These are phyloP conservation scores for Sporothrix globosa DNA, from an alignment of 2,329 filamentous ascomycete species.

Conservation along the genomic window DNA sequence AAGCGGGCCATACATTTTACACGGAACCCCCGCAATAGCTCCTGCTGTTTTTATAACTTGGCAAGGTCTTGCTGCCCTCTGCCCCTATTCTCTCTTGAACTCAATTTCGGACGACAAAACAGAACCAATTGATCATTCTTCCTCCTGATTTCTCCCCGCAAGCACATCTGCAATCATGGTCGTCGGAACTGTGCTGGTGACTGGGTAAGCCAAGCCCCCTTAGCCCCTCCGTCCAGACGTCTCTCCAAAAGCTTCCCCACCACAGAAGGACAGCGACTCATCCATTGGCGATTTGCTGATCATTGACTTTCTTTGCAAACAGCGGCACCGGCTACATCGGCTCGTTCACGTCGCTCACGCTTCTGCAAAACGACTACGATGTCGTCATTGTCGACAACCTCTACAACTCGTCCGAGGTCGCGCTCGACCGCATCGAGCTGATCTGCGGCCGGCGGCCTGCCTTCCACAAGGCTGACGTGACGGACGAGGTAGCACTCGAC, in stretches of 20 bases:
- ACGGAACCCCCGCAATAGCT: slow-evolving; percentile 29
- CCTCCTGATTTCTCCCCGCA: not conserved
- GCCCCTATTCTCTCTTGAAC: not conserved
- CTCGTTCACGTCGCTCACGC: slow-evolving; percentile 90
- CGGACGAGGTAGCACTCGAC: slow-evolving; percentile 79
- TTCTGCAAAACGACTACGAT: slow-evolving; percentile 92
- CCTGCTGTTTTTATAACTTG: slow-evolving; percentile 9
- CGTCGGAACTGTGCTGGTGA: slow-evolving; percentile 85
- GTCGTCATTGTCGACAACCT: slow-evolving; percentile 96
- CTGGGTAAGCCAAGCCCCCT: slow-evolving; percentile 67
- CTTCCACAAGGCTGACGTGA: slow-evolving; percentile 87
- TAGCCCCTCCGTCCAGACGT: slow-evolving; percentile 9
- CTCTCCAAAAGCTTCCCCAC: slow-evolving; percentile 36
- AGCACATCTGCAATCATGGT: slow-evolving; percentile 59
- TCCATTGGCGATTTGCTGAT: not conserved
- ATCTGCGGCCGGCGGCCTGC: slow-evolving; percentile 84
- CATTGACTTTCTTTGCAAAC: slow-evolving; percentile 37
- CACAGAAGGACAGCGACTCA: not conserved
- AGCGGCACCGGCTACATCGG: slow-evolving; percentile 99
- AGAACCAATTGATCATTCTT: not conserved
- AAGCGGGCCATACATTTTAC: slow-evolving; percentile 1
- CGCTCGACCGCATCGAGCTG: slow-evolving; percentile 91
- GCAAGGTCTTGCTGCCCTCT: not conserved
- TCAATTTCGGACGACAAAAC: not conserved
- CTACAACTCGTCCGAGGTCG: slow-evolving; percentile 93